Conservation (phyloP, 768 basidiomycete species). For the Lentinula raphanica region DNA sequence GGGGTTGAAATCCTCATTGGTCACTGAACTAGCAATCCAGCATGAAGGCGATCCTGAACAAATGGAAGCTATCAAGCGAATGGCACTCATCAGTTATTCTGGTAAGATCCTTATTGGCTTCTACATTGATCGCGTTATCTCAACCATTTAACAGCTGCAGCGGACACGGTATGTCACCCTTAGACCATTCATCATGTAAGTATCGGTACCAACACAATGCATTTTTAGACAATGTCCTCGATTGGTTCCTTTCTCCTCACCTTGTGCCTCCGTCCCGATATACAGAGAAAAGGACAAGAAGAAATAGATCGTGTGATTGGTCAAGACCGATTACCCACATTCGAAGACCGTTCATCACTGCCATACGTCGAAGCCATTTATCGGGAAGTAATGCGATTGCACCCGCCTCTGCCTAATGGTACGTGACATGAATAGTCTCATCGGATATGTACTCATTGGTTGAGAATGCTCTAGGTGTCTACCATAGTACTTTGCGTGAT, state of each 20-base stretch:
- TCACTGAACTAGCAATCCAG: not conserved
- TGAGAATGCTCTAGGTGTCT: constrained; percentile 4
- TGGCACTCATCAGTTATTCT: not conserved
- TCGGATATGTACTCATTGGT: not conserved
- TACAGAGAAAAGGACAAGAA: not conserved
- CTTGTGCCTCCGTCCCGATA: not conserved
- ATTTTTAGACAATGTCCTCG: not conserved
- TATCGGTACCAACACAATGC: too few species aligned
- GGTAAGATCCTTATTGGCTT: not conserved
- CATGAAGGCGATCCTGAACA: not conserved
- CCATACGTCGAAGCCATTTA: constrained; percentile 4
- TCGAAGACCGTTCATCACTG: not conserved
- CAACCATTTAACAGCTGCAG: not conserved
- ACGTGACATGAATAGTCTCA: not conserved
- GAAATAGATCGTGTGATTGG: not conserved
- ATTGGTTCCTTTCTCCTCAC: not conserved
- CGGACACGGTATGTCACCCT: not conserved
- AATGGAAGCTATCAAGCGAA: not conserved
- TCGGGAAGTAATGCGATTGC: not conserved
- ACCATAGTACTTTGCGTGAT: constrained; percentile 20
- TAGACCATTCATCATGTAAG: not conserved
- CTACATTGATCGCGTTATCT: too few species aligned
- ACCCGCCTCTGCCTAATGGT: not conserved
- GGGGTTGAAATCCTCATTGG: not conserved
- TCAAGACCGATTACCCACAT: not conserved